Evolutionary conservation across 257 asterid genomes (phyloP), one percentile per base, ranked within the genome.

Genomic region (Nicotiana paniculata): DNA sequence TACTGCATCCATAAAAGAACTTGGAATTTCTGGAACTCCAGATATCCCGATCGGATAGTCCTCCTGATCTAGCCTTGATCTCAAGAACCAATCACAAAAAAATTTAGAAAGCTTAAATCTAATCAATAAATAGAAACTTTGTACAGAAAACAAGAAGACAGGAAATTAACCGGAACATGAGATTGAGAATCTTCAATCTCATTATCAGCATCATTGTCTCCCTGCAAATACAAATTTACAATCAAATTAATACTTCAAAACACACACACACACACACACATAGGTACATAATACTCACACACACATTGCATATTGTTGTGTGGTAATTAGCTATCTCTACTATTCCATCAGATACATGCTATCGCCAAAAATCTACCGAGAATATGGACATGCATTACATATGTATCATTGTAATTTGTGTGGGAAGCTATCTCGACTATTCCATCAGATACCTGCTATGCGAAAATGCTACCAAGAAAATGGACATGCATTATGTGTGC

Each of bases 11-110:
- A 68, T 78, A 81, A 88, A 83, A 96, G 84, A 90, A 85, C 43
- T 86, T 81, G 4, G 97, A 92, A 81, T 93, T 87, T 81, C 87
- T 92, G 12, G 97, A 88, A 64, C 90, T 92, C 99, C 99, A 96
- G 18, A 96, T 91, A 89, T 93, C 93, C n/a, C 88, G 93, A 69
- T 77, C 85, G 76, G 39, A 81, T 46, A 55, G 88, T 85, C 89
- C 91, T 80, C 91, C 93, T 74, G 51, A 43, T 43, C 81, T 57
- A 53, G 83, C 82, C 99, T 96, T 90, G 86, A 93, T 84, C 88
- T 72, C 91, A 89, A 77, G 81, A 67, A 87, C 59, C 83, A 91
- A 72, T 91, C 87, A 79, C 84, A 72, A 78, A 86, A 84, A 70
- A 81, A 80, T 83, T 90, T 64, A 88, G 88, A 61, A 75, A 30